Evolutionary conservation across 495 filamentous ascomycete species (phyloP), one percentile per base, ranked within the genome.

Genomic region (Baudoinia panamericana): DNA sequence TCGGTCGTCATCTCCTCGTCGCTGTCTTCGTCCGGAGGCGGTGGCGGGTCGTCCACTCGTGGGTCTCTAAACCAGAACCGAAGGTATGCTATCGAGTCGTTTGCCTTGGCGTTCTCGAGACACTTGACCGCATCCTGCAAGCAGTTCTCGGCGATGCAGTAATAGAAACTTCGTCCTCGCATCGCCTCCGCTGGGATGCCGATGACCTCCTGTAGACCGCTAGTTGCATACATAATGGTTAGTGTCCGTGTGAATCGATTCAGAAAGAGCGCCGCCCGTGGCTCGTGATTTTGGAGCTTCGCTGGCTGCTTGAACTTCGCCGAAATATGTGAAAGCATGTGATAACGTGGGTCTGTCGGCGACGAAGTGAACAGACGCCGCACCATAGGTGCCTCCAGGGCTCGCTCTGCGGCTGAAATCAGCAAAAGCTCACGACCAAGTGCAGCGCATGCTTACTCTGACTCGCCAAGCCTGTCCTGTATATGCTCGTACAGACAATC

Each of bases 31-130:
- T 60, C 55, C 31, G 57, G 62, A 6, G 36, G 30, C 31, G 39
- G 47, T 11, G 20, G 57, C 51, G 39, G 52, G 48, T 70, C 68
- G 34, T 66, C 63, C 38, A 63, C 59, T 39, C 70, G 66, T 20
- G 84, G 84, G 58, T 92, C 79, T 24, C 81, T 71, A 56, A 78
- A 87, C 70, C 75, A 83, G 54, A 93, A 93, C n/a, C 85, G 80
- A 36, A 93, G 66, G 51, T 93, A 93, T 11, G 85, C 84, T 50
- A 93, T 92, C 10, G 85, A 92, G 48, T 92, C 84, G 50, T 93
- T 92, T n/a, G 76, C 78, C 55, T 93, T 92, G 5, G 85, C 85
- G 48, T 76, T 77, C 55, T 92, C 84, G 30, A 93, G 59, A 48
- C 77, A 84, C 43, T 73, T 69, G 10, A 86, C 71, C 11, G 82